Base-by-base conservation (phyloP, 192 early-diverging fungal species). In the Phlyctochytrium bullatum region DNA sequence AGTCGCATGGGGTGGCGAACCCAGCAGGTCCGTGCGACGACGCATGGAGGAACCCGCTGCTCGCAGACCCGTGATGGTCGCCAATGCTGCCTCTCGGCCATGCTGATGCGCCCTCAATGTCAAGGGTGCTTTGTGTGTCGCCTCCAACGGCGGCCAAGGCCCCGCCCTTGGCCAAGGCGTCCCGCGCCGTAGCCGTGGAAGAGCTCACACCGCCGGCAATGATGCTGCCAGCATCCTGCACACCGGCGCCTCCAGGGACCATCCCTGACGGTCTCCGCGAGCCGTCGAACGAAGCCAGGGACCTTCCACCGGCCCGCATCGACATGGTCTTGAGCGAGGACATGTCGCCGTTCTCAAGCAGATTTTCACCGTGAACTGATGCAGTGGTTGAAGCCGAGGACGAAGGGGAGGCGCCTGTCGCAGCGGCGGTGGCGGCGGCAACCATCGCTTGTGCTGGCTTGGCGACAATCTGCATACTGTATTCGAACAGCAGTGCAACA, bases 401-500 rank as follows among this genome's bases (percentile, higher is more conserved):
- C n/a, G n/a, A n/a, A n/a, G n/a, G n/a, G n/a, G n/a, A n/a, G n/a
- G n/a, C n/a, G n/a, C n/a, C n/a, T n/a, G 54, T 57, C 6, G 54
- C 12, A 14, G 27, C 6, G 4, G 20, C 25, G 54, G 27, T 27
- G 10, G 6, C 6, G 16, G 12, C 6, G 10, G 12, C 20, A 28
- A 57, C 27, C 25, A 10, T 27, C 6, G 12, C 54, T 27, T 14
- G 10, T 57, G 12, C 54, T 27, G 54, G 16, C 27, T 14, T 6
- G 16, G 47, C 34, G 62, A 33, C 77, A 72, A 79, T 23, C 51
- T 79, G 71, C 24, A 79, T 61, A 36, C 67, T 73, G 67, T 79
- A 79, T 64, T 80, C 76, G 62, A 80, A 78, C 25, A 88, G 65
- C 3, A 88, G 67, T 0, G 81, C 63, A 10, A 88, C 85, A 10